phyloP scores from a whole-genome alignment of 2,329 filamentous ascomycete genomes.

The Lanzia echinophila region DNA sequence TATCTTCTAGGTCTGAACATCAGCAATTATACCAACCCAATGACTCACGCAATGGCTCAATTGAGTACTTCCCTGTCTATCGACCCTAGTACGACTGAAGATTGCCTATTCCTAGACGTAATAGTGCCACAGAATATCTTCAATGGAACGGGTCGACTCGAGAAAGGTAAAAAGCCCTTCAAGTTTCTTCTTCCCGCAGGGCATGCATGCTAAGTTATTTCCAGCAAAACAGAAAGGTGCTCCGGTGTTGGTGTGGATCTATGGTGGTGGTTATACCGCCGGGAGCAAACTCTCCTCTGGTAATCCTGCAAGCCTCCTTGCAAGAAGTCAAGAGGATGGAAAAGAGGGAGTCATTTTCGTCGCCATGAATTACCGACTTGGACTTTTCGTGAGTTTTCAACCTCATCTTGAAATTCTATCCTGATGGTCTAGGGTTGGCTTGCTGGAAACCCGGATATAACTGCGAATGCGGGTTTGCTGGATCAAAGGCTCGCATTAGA shows the following conservation, averaged over 20 bases:
- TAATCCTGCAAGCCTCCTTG: constrained; percentile 35
- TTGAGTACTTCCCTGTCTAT: background rate
- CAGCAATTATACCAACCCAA: background rate
- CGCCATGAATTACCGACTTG: constrained; percentile 29
- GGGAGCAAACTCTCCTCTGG: constrained; percentile 33
- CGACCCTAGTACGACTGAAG: background rate
- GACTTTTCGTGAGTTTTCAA: constrained; percentile 21
- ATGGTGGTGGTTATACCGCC: constrained; percentile 38
- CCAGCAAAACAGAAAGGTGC: background rate
- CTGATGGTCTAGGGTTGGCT: background rate
- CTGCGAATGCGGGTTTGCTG: constrained; percentile 43
- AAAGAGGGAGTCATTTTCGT: constrained; percentile 32
- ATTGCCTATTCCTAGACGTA: background rate
- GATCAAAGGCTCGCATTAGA: constrained; percentile 50
- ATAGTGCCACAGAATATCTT: background rate
- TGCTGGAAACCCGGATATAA: constrained; percentile 26
- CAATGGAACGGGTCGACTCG: background rate
- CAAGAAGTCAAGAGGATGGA: constrained; percentile 17
- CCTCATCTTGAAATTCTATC: background rate
- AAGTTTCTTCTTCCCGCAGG: background rate
- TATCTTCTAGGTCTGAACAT: background rate
- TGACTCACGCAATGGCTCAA: too few species aligned
- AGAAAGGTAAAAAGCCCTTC: background rate
- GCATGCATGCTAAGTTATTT: background rate
- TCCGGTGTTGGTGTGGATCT: background rate